phyloP scores from a whole-genome alignment of 2,329 filamentous ascomycete species.

The Cucurbitaria berberidis region DNA sequence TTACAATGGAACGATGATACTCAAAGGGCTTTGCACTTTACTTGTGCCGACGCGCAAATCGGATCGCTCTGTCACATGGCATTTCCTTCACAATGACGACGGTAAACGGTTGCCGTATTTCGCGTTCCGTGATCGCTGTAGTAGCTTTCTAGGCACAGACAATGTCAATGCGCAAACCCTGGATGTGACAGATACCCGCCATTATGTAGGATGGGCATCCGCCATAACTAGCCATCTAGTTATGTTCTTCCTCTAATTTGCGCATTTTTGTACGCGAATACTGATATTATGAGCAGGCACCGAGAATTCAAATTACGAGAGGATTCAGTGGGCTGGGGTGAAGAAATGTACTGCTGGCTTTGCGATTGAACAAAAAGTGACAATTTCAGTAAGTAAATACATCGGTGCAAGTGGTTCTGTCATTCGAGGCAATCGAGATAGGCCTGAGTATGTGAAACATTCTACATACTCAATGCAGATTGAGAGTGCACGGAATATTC shows the following conservation, averaged over 20 bases:
- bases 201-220: slow-evolving; percentile 7
- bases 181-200: background rate
- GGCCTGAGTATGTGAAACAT: slow-evolving; percentile 1
- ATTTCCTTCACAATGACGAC: slow-evolving; percentile 4
- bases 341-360: slow-evolving; percentile 1
- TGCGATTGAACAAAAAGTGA: slow-evolving; percentile 4
- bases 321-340: slow-evolving; percentile 1
- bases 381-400: slow-evolving; percentile 1
- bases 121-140: background rate
- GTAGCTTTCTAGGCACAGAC: background rate
- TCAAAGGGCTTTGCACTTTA: slow-evolving; percentile 5
- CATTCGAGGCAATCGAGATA: slow-evolving; percentile 6
- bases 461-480: background rate
- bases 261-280: background rate
- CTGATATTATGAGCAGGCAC: background rate
- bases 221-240: slow-evolving; percentile 1
- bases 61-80: slow-evolving; percentile 1
- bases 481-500: background rate
- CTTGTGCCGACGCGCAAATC: slow-evolving; percentile 2
- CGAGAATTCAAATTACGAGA: background rate
- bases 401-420: slow-evolving; percentile 1
- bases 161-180: background rate
- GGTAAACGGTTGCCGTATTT: slow-evolving; percentile 1
- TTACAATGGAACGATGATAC: background rate
- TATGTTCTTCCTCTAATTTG: background rate